phyloP scores from a whole-genome alignment of 2,329 filamentous ascomycete species.

The Colletotrichum sp. region DNA sequence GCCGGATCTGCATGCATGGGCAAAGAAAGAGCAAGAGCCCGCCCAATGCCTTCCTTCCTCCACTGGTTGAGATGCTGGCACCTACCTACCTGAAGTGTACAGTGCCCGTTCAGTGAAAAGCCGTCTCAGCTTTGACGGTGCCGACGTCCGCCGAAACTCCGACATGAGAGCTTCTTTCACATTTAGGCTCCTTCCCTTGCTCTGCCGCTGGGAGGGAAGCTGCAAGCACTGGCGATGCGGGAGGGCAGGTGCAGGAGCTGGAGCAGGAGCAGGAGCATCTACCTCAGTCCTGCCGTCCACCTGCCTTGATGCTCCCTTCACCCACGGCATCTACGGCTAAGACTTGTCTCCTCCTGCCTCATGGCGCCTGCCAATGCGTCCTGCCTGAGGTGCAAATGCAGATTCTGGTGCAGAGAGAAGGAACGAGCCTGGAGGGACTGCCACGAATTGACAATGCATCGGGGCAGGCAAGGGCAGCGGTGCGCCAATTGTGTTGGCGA shows the following conservation, averaged over 20 bases:
- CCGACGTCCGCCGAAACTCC: conserved; percentile 10
- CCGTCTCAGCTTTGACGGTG: conserved; percentile 20
- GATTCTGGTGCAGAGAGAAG: neutral
- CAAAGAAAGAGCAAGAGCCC: neutral
- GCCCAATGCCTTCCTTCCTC: neutral
- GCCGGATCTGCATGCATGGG: neutral
- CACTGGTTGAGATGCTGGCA: neutral
- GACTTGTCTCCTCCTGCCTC: neutral
- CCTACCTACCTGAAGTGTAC: neutral
- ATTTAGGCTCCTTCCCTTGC: neutral
- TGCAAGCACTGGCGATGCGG: neutral
- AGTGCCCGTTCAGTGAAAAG: neutral
- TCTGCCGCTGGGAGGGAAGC: neutral
- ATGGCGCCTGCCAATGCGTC: neutral
- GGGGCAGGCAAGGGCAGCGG: neutral
- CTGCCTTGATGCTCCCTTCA: neutral
- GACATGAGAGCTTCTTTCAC: neutral
- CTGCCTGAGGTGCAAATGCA: neutral
- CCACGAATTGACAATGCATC: neutral
- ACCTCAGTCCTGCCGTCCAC: neutral
- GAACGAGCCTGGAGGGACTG: neutral
- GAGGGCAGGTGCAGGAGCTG: neutral
- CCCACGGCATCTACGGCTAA: neutral
- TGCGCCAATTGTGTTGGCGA: neutral
- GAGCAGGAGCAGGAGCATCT: neutral